Evolutionary conservation across 352 stramenopile species (phyloP).

Genomic region (Globisporangium mamillatum): DNA sequence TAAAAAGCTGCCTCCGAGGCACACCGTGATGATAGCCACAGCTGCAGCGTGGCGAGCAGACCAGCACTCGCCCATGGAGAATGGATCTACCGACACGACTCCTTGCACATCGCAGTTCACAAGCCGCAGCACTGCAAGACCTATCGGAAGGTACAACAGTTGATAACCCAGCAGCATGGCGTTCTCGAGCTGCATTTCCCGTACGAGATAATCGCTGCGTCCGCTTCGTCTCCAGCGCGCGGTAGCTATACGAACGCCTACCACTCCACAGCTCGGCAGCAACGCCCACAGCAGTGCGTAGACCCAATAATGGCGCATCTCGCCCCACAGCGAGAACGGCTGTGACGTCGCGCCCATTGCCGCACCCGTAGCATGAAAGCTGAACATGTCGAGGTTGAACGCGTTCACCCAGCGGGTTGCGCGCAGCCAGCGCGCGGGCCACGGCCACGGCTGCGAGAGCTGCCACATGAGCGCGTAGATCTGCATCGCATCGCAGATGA

Average conservation of each 20-base stretch:
- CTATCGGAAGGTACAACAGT: conserved; percentile 57
- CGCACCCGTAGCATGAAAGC: conserved; percentile 42
- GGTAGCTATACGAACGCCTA: conserved; percentile 5
- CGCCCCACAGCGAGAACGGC: conserved; percentile 56
- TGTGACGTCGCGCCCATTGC: conserved; percentile 60
- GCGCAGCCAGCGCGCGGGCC: conserved; percentile 52
- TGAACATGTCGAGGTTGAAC: conserved; percentile 53
- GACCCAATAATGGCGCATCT: conserved; percentile 58
- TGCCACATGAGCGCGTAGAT: conserved; percentile 74
- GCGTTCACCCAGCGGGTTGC: conserved; percentile 51
- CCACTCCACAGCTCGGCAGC: conserved; percentile 22
- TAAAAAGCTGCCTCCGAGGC: conserved; percentile 43
- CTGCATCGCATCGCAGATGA: conserved; percentile 48
- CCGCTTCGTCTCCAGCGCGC: conserved; percentile 21
- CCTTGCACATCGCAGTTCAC: conserved; percentile 50
- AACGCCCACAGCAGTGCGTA: conserved; percentile 45
- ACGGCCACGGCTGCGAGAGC: conserved; percentile 75
- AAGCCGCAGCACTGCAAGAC: conserved; percentile 50
- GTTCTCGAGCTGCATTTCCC: conserved; percentile 37
- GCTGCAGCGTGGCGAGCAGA: conserved; percentile 25
- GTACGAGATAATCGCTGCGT: conserved; percentile 26
- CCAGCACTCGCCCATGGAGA: conserved; percentile 27
- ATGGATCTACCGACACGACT: conserved; percentile 44
- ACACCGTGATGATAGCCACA: conserved; percentile 31
- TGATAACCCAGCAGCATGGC: conserved; percentile 43